Evolutionary conservation across 73 alveolate genomes (phyloP).

Genomic region (Tetrahymena thermophila): DNA sequence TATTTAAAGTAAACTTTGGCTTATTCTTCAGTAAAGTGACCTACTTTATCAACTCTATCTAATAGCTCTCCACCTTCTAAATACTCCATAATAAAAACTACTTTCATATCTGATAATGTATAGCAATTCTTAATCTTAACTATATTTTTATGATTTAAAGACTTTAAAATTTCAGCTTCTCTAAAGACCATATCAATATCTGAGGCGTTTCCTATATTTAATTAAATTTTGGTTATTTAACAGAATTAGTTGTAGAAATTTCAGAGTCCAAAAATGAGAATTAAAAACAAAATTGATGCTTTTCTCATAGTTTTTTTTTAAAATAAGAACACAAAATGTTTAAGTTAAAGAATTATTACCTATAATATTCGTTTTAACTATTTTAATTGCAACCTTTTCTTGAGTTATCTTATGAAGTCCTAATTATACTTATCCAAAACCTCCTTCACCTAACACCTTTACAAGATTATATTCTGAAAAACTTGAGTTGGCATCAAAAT

Average conservation of each 20-base stretch:
- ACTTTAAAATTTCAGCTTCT: conserved; percentile 31
- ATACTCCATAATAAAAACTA: conserved; percentile 65
- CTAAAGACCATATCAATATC: conserved; percentile 35
- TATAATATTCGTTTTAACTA: conserved; percentile 12
- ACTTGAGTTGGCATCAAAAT: conserved; percentile 18
- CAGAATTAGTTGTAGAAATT: not conserved
- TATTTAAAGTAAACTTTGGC: conserved; percentile 76
- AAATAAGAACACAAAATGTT: not conserved
- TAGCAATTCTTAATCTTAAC: conserved; percentile 32
- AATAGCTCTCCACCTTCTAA: conserved; percentile 84
- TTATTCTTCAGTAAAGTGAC: conserved; percentile 63
- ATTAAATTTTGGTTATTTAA: not conserved
- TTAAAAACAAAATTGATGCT: too few relatives aligned
- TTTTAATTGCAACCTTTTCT: conserved; percentile 44
- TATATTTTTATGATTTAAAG: conserved; percentile 27
- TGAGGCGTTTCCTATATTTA: not conserved
- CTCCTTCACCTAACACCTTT: conserved; percentile 50
- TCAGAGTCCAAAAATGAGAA: not conserved
- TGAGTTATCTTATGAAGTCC: conserved; percentile 38
- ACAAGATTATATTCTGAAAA: conserved; percentile 41
- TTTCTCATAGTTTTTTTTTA: too few relatives aligned
- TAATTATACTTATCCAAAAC: conserved; percentile 42
- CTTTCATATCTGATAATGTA: conserved; percentile 9
- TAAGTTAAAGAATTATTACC: not conserved
- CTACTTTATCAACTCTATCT: conserved; percentile 44